phyloP scores from a whole-genome alignment of 2,329 filamentous ascomycete genomes.

The Esteya vermicola region DNA sequence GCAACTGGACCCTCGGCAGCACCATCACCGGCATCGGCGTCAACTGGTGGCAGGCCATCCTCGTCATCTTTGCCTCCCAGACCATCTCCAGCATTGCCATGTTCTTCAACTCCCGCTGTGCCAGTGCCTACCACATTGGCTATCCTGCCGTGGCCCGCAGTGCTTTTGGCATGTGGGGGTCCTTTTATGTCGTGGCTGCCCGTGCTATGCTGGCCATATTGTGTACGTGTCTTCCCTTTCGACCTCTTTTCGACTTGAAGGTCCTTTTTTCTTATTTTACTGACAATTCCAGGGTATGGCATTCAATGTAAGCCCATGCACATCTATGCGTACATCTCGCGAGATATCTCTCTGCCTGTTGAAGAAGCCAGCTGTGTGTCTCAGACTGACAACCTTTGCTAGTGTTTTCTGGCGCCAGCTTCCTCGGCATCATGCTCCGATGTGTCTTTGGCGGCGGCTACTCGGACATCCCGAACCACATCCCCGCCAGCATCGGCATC shows the following conservation, averaged over 20 bases:
- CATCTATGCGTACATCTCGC: too few species aligned
- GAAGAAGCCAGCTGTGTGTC: too few species aligned
- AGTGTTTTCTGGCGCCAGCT: slow-evolving; percentile 10
- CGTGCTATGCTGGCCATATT: slow-evolving; percentile 23
- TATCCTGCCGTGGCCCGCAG: slow-evolving; percentile 16
- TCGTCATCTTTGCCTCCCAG: slow-evolving; percentile 28
- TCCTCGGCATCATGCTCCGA: slow-evolving; percentile 12
- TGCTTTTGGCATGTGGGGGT: slow-evolving; percentile 26
- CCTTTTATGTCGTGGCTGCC: slow-evolving; percentile 22
- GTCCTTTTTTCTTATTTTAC: background rate
- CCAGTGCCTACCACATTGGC: slow-evolving; percentile 25
- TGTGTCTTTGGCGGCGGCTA: slow-evolving; percentile 18
- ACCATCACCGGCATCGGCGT: slow-evolving; percentile 23
- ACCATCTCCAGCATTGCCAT: slow-evolving; percentile 26
- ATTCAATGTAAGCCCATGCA: slow-evolving; percentile 10
- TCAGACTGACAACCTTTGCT: background rate
- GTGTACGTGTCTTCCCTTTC: too few species aligned
- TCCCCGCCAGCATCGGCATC: slow-evolving; percentile 16
- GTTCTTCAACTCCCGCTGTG: slow-evolving; percentile 27
- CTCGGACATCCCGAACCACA: slow-evolving; percentile 21
- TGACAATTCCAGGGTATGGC: slow-evolving; percentile 16
- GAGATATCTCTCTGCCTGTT: too few species aligned
- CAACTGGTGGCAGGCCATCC: slow-evolving; percentile 28
- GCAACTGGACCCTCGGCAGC: slow-evolving; percentile 26
- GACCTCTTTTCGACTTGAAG: too few species aligned